Conservation (phyloP, 2,329 filamentous ascomycete genomes). For the Fusarium tricinctum region DNA sequence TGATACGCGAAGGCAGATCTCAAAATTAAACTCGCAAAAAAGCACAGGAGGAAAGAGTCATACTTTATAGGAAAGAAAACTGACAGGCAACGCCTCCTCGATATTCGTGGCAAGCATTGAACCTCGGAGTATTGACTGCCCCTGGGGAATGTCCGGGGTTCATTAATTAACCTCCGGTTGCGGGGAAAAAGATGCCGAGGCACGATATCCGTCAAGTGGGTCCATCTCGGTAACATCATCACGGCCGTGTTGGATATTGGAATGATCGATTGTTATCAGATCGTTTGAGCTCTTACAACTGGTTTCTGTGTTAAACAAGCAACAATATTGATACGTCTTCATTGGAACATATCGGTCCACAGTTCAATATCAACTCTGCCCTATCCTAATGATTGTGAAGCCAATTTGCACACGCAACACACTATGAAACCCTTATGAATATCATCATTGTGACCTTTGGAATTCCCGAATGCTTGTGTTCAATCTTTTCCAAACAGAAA, state of each 20-base stretch:
- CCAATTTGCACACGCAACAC: neutral
- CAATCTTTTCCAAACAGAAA: neutral
- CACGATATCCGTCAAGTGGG: conserved; percentile 41
- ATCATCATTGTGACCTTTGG: neutral
- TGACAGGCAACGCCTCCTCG: conserved; percentile 20
- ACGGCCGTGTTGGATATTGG: neutral
- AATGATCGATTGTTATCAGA: neutral
- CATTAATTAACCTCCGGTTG: conserved; percentile 45
- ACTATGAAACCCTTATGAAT: neutral
- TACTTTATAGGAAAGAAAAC: conserved; percentile 32
- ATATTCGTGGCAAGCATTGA: conserved; percentile 28
- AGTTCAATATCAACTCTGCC: neutral
- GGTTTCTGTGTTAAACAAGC: conserved; percentile 3
- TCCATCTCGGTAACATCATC: conserved; percentile 33
- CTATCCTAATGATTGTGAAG: neutral
- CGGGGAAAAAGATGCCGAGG: conserved; percentile 52
- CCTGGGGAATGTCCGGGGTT: conserved; percentile 33
- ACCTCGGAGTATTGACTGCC: conserved; percentile 40
- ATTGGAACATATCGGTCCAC: neutral
- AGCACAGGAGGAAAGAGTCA: conserved; percentile 5
- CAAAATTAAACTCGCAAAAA: neutral
- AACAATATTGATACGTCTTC: neutral
- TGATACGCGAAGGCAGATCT: neutral
- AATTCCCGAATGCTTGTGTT: neutral
- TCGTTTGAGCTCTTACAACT: neutral